A percentile compares a stretch with the other conserved stretches of the same genome.
These are phyloP conservation scores for Pseudogymnoascus sp. DNA, from an alignment of 2,329 filamentous ascomycete genomes.

Conservation along the genomic window DNA sequence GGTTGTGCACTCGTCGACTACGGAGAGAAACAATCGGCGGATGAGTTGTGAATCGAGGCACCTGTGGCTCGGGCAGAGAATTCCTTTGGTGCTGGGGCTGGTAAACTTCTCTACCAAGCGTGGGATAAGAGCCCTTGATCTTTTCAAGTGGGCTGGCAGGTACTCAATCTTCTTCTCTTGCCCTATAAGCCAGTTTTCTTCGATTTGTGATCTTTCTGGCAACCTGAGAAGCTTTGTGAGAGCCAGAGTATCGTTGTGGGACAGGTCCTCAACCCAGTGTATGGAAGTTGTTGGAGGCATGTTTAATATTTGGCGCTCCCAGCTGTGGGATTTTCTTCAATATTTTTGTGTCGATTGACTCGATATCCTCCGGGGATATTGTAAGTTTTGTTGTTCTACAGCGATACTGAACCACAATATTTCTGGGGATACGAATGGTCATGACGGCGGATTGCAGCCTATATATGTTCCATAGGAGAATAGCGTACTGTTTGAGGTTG, in stretches of 20 bases:
- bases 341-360: neutral
- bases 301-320: neutral
- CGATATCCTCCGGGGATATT: neutral
- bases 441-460: neutral
- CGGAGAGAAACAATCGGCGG: conserved; percentile 35
- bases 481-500: neutral
- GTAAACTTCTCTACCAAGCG: conserved; percentile 11
- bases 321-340: neutral
- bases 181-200: neutral
- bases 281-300: neutral
- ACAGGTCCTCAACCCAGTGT: conserved; percentile 1
- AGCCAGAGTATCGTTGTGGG: neutral
- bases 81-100: conserved; percentile 13
- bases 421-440: neutral
- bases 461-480: neutral
- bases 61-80: conserved; percentile 36
- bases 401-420: neutral
- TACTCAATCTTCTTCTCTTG: neutral
- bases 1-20: conserved; percentile 36
- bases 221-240: conserved; percentile 1
- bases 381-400: neutral
- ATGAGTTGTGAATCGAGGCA: conserved; percentile 37
- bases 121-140: conserved; percentile 11
- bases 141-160: conserved; percentile 16
- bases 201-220: neutral